phyloP scores from a whole-genome alignment of 352 stramenopile species.

The Globisporangium perplexum region DNA sequence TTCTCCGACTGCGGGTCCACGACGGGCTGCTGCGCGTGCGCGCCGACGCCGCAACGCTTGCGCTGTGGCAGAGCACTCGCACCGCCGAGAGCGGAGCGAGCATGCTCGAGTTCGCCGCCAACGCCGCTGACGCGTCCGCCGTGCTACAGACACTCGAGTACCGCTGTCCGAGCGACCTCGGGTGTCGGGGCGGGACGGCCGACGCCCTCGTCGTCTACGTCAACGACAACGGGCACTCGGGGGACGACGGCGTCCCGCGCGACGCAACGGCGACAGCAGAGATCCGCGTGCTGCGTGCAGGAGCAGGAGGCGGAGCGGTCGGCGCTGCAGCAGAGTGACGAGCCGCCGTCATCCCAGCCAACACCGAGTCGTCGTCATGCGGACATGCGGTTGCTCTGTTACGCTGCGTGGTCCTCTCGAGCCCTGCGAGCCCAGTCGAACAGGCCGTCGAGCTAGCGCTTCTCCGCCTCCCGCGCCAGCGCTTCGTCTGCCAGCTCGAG shows the following conservation, averaged over 20 bases:
- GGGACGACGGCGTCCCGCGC: conserved; percentile 22
- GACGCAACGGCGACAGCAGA: conserved; percentile 12
- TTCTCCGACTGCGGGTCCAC: conserved; percentile 31
- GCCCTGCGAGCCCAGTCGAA: not conserved
- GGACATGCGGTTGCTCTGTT: not conserved
- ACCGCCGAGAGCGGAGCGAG: not conserved
- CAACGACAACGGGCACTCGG: conserved; percentile 55
- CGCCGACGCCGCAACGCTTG: not conserved
- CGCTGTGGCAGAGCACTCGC: not conserved
- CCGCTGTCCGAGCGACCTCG: conserved; percentile 15
- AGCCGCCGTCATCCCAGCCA: too few species aligned
- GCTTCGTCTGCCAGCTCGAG: conserved; percentile 72
- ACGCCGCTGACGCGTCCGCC: conserved; percentile 9
- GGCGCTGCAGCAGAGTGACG: too few species aligned
- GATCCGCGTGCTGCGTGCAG: conserved; percentile 10
- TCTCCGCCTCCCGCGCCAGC: conserved; percentile 16
- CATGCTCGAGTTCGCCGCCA: conserved; percentile 30
- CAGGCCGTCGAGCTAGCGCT: not conserved
- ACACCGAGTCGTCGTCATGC: not conserved
- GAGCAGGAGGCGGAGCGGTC: not conserved
- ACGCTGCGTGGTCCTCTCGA: not conserved
- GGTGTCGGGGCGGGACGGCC: conserved; percentile 18
- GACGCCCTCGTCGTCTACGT: conserved; percentile 43
- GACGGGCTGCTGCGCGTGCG: conserved; percentile 28
- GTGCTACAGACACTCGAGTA: conserved; percentile 39